Percentiles rank a stretch among this genome's conserved stretches.
phyloP scores from a whole-genome alignment of 257 asterid genomes.

The Penstemon newberryi region DNA sequence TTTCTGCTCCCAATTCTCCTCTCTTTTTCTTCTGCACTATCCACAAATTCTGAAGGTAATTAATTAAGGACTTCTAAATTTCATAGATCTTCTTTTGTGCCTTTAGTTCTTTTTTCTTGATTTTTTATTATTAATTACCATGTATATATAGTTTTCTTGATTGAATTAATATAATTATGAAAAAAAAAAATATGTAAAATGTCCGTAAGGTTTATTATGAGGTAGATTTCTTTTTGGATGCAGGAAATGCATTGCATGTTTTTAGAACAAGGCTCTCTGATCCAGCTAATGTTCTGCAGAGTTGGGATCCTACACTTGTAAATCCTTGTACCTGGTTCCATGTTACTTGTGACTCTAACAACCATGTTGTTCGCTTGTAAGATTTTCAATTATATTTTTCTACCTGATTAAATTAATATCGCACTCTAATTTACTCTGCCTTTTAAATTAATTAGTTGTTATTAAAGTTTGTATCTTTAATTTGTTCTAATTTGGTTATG shows the following conservation, averaged over 20 bases:
- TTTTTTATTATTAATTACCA: not conserved
- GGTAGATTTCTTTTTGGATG: not conserved
- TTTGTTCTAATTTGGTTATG: too few species aligned
- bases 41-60: conserved; percentile 72
- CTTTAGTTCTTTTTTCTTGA: not conserved
- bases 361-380: conserved; percentile 86
- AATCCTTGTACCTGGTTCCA: conserved; percentile 98
- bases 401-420: too few species aligned
- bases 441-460: not conserved
- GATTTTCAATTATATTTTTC: conserved; percentile 18
- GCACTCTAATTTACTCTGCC: too few species aligned
- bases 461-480: not conserved
- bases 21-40: conserved; percentile 38
- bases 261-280: conserved; percentile 71
- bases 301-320: conserved; percentile 98
- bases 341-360: conserved; percentile 74
- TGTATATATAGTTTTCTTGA: too few species aligned
- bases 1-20: conserved; percentile 39
- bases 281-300: conserved; percentile 78
- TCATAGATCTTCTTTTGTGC: not conserved
- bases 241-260: conserved; percentile 85
- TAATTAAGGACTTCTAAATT: not conserved
- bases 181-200: too few species aligned
- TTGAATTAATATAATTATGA: too few species aligned
- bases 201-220: too few species aligned